These are phyloP conservation scores for Mytilinidion resinicola DNA, from an alignment of 495 filamentous ascomycete genomes.

Conservation along the genomic window DNA sequence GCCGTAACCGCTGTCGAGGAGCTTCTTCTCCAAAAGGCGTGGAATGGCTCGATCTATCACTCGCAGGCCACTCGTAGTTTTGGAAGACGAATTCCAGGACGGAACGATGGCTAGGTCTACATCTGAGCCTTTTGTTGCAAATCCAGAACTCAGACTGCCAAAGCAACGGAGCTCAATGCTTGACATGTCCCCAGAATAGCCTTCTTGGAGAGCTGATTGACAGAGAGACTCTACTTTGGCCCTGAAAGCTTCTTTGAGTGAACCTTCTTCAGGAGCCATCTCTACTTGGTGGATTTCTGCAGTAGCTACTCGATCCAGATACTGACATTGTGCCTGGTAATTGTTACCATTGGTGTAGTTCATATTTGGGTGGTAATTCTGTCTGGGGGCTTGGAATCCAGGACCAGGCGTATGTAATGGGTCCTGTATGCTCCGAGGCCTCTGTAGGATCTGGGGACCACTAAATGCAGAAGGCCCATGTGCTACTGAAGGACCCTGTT, in stretches of 20 bases:
- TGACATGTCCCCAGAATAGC: constrained; percentile 39
- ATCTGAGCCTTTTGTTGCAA: constrained; percentile 65
- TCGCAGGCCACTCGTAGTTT: neutral
- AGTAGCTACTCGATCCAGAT: constrained; percentile 30
- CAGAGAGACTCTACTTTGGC: constrained; percentile 50
- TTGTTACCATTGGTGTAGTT: neutral
- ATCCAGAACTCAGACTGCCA: constrained; percentile 66
- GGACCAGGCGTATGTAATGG: neutral
- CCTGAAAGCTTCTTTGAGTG: constrained; percentile 59
- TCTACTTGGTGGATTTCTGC: constrained; percentile 29
- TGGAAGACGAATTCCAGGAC: constrained; percentile 32
- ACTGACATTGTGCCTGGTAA: constrained; percentile 28
- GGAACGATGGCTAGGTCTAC: constrained; percentile 67
- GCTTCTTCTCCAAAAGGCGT: constrained; percentile 56
- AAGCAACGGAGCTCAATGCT: constrained; percentile 59
- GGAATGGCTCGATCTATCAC: constrained; percentile 39
- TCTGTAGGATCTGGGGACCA: constrained; percentile 17
- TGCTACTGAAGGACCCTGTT: neutral
- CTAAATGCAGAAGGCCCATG: neutral
- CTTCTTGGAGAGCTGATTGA: constrained; percentile 45
- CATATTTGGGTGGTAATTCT: neutral
- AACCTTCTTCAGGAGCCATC: constrained; percentile 43
- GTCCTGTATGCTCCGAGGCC: constrained; percentile 1
- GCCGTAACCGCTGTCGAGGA: constrained; percentile 64
- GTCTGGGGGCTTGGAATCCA: neutral